phyloP scores from a whole-genome alignment of 2,329 filamentous ascomycete genomes.

The Cordyceps tenuipes region DNA sequence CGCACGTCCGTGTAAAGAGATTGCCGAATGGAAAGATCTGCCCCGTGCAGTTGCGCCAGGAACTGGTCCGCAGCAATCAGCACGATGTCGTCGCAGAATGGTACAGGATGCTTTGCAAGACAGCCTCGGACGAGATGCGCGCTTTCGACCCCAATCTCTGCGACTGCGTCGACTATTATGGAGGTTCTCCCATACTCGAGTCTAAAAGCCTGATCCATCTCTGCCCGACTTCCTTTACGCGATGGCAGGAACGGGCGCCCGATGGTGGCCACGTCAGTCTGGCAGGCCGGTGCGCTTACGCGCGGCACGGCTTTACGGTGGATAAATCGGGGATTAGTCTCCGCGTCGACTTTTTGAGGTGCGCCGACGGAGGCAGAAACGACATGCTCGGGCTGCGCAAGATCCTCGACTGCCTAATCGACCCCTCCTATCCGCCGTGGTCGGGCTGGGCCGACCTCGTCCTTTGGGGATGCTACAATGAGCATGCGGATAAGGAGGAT shows the following conservation, averaged over 20 bases:
- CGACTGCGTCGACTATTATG: not conserved
- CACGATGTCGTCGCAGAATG: not conserved
- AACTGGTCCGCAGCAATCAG: rapidly evolving
- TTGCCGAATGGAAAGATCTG: not conserved
- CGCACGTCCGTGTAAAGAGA: not conserved
- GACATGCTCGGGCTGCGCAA: not conserved
- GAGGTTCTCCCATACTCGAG: not conserved
- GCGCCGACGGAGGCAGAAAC: not conserved
- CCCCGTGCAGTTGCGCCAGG: not conserved
- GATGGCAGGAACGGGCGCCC: not conserved
- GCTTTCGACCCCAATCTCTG: not conserved
- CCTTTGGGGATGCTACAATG: not conserved
- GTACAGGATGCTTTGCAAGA: not conserved
- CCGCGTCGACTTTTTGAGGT: not conserved
- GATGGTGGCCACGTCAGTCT: not conserved
- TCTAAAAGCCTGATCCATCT: not conserved
- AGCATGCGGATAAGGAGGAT: not conserved
- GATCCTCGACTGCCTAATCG: not conserved
- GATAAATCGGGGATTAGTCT: not conserved
- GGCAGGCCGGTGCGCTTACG: not conserved
- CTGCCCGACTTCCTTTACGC: not conserved
- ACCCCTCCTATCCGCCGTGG: not conserved
- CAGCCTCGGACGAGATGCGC: not conserved
- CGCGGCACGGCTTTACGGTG: not conserved
- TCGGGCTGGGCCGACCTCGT: not conserved